phyloP scores from a whole-genome alignment of 2,329 filamentous ascomycete genomes.

The Ascochyta pisi region DNA sequence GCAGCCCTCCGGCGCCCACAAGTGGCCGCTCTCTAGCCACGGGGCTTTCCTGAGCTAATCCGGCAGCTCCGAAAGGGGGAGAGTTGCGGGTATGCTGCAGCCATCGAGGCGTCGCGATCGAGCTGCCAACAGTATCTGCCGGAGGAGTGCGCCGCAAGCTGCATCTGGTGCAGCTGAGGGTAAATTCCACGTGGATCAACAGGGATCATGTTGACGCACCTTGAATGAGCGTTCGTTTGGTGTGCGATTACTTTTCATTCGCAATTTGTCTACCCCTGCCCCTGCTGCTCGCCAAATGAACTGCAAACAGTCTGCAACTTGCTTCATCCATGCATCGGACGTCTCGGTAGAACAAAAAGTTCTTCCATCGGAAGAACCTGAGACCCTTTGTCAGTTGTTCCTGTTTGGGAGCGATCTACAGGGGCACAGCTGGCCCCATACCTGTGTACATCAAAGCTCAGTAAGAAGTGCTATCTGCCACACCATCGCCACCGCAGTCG shows the following conservation, averaged over 20 bases:
- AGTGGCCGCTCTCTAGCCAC: conserved; percentile 23
- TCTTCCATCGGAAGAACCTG: conserved; percentile 11
- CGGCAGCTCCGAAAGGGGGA: conserved; percentile 30
- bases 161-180: conserved; percentile 28
- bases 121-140: conserved; percentile 11
- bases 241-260: conserved; percentile 28
- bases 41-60: conserved; percentile 6
- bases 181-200: conserved; percentile 39
- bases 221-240: conserved; percentile 27
- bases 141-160: conserved; percentile 8
- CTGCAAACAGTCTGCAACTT: conserved; percentile 12
- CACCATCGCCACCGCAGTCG: conserved; percentile 27
- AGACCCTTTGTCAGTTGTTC: conserved; percentile 16
- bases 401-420: conserved; percentile 24
- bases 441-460: conserved; percentile 23
- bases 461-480: conserved; percentile 19
- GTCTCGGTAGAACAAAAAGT: conserved; percentile 19
- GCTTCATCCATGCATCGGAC: conserved; percentile 20
- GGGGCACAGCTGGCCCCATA: conserved; percentile 21
- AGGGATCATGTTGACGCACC: conserved; percentile 31
- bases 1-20: conserved; percentile 22
- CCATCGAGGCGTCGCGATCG: conserved; percentile 19
- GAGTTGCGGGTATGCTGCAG: conserved; percentile 20
- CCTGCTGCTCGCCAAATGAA: conserved; percentile 27
- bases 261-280: conserved; percentile 33